These are phyloP conservation scores for Wickerhamiella shivajii DNA, from an alignment of 805 yeast genomes.

Conservation along the genomic window DNA sequence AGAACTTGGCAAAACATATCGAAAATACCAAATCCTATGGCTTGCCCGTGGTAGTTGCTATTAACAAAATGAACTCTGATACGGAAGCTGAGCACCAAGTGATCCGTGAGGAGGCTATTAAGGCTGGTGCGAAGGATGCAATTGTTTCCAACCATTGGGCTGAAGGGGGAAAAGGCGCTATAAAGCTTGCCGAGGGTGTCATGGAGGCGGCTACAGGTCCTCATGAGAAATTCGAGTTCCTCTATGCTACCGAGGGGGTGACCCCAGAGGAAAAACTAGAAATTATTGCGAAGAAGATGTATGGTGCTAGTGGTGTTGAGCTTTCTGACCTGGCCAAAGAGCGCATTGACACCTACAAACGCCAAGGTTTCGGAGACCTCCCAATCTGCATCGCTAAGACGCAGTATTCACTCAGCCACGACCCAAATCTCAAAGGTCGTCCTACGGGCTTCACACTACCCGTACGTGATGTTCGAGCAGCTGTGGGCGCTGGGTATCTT, in stretches of 20 bases:
- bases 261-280: constrained; percentile 68
- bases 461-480: constrained; percentile 82
- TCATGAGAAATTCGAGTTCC: constrained; percentile 34
- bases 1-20: constrained; percentile 83
- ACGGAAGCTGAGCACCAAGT: constrained; percentile 65
- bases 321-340: constrained; percentile 65
- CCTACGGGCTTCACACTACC: constrained; percentile 92
- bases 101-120: constrained; percentile 63
- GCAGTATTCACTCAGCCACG: constrained; percentile 91
- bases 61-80: constrained; percentile 76
- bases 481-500: constrained; percentile 93
- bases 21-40: constrained; percentile 71
- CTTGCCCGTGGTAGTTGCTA: constrained; percentile 87
- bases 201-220: constrained; percentile 39
- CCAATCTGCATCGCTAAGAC: constrained; percentile 97
- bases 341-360: constrained; percentile 67
- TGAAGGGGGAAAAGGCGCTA: constrained; percentile 85
- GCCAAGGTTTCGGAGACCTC: constrained; percentile 77
- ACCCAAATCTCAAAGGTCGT: constrained; percentile 83
- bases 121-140: constrained; percentile 91
- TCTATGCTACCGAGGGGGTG: constrained; percentile 52
- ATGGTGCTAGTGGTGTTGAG: constrained; percentile 80
- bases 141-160: constrained; percentile 91
- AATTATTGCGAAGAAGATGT: constrained; percentile 74
- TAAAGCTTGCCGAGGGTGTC: constrained; percentile 71